These are phyloP conservation scores for Fusarium subtropicale DNA, from an alignment of 2,329 filamentous ascomycete genomes.

Conservation along the genomic window DNA sequence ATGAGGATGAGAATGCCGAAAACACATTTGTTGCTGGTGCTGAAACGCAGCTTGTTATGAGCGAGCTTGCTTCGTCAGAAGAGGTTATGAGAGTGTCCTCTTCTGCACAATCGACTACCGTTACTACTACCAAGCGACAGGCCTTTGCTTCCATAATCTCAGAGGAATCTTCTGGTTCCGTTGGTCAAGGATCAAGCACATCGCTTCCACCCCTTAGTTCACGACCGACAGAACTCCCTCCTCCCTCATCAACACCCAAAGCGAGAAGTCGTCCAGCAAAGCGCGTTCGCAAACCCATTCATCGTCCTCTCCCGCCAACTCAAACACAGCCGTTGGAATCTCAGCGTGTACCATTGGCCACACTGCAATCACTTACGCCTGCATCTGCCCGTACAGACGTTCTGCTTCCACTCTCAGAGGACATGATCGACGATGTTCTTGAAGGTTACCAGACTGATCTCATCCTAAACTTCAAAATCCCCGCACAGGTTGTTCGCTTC, in stretches of 20 bases:
- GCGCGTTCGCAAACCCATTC: constrained; percentile 48
- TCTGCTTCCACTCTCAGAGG: constrained; percentile 62
- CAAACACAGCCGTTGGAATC: constrained; percentile 53
- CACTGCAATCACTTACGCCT: constrained; percentile 61
- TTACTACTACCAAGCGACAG: neutral
- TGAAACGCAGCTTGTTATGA: constrained; percentile 53
- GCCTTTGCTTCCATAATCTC: constrained; percentile 22
- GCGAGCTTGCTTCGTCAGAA: constrained; percentile 49
- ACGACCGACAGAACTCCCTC: constrained; percentile 34
- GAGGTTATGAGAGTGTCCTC: constrained; percentile 24
- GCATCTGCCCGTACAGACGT: constrained; percentile 65
- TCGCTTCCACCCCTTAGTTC: constrained; percentile 28
- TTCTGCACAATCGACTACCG: neutral
- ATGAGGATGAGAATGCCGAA: constrained; percentile 39
- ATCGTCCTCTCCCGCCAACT: constrained; percentile 38
- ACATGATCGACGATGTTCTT: constrained; percentile 62
- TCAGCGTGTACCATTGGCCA: constrained; percentile 64
- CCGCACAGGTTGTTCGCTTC: constrained; percentile 65
- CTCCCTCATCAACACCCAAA: constrained; percentile 29
- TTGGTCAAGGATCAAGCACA: constrained; percentile 15
- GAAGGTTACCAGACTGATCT: constrained; percentile 65
- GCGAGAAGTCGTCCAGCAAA: constrained; percentile 21
- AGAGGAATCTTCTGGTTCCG: constrained; percentile 25
- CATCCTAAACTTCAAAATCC: constrained; percentile 67
- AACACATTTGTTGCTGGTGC: constrained; percentile 46